Conservation (phyloP, 352 stramenopile species). For the Phytophthora sansomeana region DNA sequence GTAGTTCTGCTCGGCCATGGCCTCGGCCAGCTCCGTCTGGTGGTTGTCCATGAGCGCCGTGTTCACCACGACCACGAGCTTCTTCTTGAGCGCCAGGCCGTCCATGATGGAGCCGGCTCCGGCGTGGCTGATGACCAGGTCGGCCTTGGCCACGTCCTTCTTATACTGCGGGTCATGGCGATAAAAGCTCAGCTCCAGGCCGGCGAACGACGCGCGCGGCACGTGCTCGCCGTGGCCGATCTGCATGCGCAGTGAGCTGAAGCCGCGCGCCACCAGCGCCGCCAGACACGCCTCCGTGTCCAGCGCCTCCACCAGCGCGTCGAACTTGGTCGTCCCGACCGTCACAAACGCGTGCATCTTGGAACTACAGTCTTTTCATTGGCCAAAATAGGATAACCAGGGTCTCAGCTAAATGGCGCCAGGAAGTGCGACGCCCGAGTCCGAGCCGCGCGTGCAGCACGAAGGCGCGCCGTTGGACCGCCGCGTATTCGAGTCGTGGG, state of each 20-base stretch:
- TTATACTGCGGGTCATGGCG: slow-evolving; percentile 92
- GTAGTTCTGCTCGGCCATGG: slow-evolving; percentile 83
- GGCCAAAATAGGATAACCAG: background rate
- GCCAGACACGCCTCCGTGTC: slow-evolving; percentile 67
- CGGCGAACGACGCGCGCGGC: slow-evolving; percentile 45
- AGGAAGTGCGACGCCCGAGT: background rate
- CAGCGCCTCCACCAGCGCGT: slow-evolving; percentile 84
- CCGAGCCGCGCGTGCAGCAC: slow-evolving; percentile 8
- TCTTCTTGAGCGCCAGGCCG: slow-evolving; percentile 80
- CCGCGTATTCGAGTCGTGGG: slow-evolving; percentile 43
- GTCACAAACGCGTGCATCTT: slow-evolving; percentile 88
- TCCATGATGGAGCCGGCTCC: slow-evolving; percentile 96
- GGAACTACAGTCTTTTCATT: background rate
- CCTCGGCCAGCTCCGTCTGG: slow-evolving; percentile 94
- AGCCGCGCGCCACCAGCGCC: slow-evolving; percentile 62
- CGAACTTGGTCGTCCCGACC: slow-evolving; percentile 95
- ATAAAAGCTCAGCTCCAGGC: slow-evolving; percentile 73
- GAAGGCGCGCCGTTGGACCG: slow-evolving; percentile 25
- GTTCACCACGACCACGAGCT: slow-evolving; percentile 95
- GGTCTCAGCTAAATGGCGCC: background rate
- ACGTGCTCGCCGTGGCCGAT: slow-evolving; percentile 80
- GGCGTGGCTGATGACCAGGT: slow-evolving; percentile 96
- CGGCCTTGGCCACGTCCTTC: slow-evolving; percentile 89
- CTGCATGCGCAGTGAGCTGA: slow-evolving; percentile 75
- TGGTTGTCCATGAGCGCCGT: slow-evolving; percentile 97